Evolutionary conservation across 2,329 filamentous ascomycete species (phyloP).

Genomic region (Aureobasidium melanogenum): DNA sequence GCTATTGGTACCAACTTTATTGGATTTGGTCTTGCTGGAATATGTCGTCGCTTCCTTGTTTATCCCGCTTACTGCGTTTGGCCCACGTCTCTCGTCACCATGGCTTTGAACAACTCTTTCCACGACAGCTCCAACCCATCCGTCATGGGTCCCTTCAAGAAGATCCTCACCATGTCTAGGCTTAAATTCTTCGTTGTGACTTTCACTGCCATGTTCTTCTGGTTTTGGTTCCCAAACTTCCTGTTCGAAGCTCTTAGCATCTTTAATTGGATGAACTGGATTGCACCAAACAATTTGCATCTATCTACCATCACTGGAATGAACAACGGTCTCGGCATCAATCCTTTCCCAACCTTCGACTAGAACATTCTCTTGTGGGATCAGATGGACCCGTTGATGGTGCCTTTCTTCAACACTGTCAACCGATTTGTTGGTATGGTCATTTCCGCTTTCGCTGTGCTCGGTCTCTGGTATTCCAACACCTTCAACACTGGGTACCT

Average conservation of each 20-base stretch:
- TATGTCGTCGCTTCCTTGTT: conserved; percentile 72
- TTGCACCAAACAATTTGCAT: conserved; percentile 49
- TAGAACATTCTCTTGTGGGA: not conserved
- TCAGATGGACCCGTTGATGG: not conserved
- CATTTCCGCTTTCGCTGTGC: not conserved
- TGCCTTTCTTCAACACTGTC: conserved; percentile 1
- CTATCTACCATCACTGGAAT: not conserved
- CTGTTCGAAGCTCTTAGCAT: conserved; percentile 77
- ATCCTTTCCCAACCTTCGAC: not conserved
- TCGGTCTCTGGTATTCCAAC: conserved; percentile 60
- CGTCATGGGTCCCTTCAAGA: conserved; percentile 39
- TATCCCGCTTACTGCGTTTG: conserved; percentile 83
- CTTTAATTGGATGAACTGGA: conserved; percentile 83
- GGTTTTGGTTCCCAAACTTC: conserved; percentile 78
- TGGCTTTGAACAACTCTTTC: conserved; percentile 77
- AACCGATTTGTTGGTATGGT: not conserved
- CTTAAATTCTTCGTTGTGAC: conserved; percentile 68
- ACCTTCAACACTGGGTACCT: conserved; percentile 73
- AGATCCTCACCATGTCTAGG: conserved; percentile 61
- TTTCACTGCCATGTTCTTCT: conserved; percentile 60
- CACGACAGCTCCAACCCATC: conserved; percentile 71
- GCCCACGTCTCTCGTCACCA: conserved; percentile 79
- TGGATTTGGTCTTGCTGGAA: conserved; percentile 75
- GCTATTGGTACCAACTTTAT: conserved; percentile 79
- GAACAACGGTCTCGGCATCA: conserved; percentile 2